phyloP scores from a whole-genome alignment of 2,329 filamentous ascomycete genomes.

The Phialocephala subalpina region DNA sequence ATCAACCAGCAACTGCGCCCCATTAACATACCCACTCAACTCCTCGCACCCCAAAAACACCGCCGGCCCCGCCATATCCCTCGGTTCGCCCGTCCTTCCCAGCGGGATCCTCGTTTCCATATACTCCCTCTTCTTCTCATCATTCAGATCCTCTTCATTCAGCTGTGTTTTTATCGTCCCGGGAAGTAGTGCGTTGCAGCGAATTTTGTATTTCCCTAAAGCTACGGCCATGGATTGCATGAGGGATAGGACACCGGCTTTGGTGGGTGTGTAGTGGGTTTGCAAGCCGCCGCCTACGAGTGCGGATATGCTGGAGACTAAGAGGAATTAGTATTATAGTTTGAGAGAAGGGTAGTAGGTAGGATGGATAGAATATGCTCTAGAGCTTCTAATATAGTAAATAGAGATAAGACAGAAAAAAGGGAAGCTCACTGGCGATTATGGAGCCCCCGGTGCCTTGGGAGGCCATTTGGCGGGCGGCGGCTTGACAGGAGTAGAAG shows the following conservation, averaged over 20 bases:
- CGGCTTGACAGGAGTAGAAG: constrained; percentile 89
- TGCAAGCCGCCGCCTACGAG: constrained; percentile 81
- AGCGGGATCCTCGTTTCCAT: constrained; percentile 86
- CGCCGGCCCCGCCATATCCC: constrained; percentile 83
- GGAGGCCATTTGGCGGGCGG: constrained; percentile 80
- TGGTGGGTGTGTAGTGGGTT: constrained; percentile 89
- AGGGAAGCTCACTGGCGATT: no score
- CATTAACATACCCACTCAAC: constrained; percentile 82
- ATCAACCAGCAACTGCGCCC: constrained; percentile 85
- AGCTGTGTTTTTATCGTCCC: constrained; percentile 86
- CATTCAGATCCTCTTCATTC: constrained; percentile 82
- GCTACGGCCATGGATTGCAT: constrained; percentile 88
- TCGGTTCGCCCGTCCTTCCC: constrained; percentile 74
- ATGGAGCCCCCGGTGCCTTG: constrained; percentile 78
- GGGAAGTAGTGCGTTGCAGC: constrained; percentile 85
- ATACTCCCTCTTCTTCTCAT: constrained; percentile 75
- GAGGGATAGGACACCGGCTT: constrained; percentile 80
- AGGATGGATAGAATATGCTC: no score
- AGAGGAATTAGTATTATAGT: no score
- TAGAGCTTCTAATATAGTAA: no score
- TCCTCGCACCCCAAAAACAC: constrained; percentile 84
- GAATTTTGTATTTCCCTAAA: constrained; percentile 76
- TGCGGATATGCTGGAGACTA: constrained; percentile 76
- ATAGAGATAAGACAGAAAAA: no score
- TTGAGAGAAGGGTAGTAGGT: no score